Conservation (phyloP, 2,329 filamentous ascomycete genomes). For the Aureobasidium sp. region DNA sequence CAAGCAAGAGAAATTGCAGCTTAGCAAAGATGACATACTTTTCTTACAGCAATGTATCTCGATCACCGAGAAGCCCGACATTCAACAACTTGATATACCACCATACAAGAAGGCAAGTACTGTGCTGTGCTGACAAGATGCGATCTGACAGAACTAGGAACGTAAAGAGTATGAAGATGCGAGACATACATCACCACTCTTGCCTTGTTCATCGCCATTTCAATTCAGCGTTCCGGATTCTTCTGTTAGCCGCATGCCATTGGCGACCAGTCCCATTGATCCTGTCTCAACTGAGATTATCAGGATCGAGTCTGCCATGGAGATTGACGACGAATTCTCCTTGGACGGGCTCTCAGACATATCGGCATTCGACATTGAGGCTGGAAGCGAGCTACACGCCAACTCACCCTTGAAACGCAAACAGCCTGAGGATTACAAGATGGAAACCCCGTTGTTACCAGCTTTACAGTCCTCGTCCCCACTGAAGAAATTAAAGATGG, state of each 20-base stretch:
- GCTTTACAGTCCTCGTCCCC: background rate
- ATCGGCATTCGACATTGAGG: background rate
- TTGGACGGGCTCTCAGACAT: background rate
- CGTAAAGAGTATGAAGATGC: background rate
- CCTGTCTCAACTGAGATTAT: background rate
- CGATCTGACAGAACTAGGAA: background rate
- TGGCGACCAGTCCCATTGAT: conserved; percentile 1
- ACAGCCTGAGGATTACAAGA: conserved; percentile 9
- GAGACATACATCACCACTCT: background rate
- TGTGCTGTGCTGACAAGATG: background rate
- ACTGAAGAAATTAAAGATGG: conserved; percentile 6
- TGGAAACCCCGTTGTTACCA: conserved; percentile 8
- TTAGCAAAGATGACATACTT: conserved; percentile 27
- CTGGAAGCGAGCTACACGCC: background rate
- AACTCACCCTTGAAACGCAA: background rate
- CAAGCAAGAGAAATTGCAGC: conserved; percentile 30
- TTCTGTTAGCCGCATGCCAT: background rate
- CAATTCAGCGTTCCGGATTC: conserved; percentile 1
- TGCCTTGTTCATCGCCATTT: conserved; percentile 3
- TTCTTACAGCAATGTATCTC: conserved; percentile 3
- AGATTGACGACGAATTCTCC: background rate
- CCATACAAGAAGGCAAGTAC: background rate
- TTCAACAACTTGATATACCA: background rate
- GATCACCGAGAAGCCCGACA: background rate
- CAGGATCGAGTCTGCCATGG: background rate